Percentiles rank a stretch among this genome's conserved stretches.
phyloP scores from a whole-genome alignment of 2,329 filamentous ascomycete genomes.

The Cercospora sp. region DNA sequence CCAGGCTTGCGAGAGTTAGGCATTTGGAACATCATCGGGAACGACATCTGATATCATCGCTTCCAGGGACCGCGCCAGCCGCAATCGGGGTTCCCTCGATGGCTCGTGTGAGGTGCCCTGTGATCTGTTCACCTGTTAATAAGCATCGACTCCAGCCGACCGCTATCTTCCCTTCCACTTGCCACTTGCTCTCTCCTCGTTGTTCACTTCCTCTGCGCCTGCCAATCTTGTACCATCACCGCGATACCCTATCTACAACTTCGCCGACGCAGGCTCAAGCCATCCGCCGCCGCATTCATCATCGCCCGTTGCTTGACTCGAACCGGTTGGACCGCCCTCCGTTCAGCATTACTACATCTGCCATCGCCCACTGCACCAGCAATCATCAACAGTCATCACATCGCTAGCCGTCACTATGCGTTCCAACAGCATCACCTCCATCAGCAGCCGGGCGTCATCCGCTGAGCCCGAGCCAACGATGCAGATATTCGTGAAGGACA shows the following conservation, averaged over 20 bases:
- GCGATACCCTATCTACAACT: neutral
- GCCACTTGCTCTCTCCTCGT: neutral
- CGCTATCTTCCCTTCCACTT: neutral
- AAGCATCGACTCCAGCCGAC: neutral
- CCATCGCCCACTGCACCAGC: neutral
- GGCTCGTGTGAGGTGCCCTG: no score
- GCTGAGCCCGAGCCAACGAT: slow-evolving; percentile 54
- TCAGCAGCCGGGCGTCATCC: slow-evolving; percentile 42
- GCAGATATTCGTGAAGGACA: slow-evolving; percentile 63
- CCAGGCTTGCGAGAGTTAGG: no score
- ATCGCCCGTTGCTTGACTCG: neutral
- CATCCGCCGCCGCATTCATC: neutral
- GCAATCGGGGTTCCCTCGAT: no score
- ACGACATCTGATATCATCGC: no score
- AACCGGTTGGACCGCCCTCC: neutral
- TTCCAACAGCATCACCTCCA: slow-evolving; percentile 46
- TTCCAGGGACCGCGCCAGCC: no score
- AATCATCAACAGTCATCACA: slow-evolving; percentile 1
- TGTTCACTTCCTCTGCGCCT: neutral
- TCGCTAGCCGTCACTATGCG: slow-evolving; percentile 43
- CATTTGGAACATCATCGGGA: no score
- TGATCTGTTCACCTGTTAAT: no score
- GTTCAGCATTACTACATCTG: neutral
- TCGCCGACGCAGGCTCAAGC: neutral
- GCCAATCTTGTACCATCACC: neutral